Evolutionary conservation across 2,329 filamentous ascomycete species (phyloP), one percentile per base, ranked within the genome.

Genomic region (Sporothrix inflata): DNA sequence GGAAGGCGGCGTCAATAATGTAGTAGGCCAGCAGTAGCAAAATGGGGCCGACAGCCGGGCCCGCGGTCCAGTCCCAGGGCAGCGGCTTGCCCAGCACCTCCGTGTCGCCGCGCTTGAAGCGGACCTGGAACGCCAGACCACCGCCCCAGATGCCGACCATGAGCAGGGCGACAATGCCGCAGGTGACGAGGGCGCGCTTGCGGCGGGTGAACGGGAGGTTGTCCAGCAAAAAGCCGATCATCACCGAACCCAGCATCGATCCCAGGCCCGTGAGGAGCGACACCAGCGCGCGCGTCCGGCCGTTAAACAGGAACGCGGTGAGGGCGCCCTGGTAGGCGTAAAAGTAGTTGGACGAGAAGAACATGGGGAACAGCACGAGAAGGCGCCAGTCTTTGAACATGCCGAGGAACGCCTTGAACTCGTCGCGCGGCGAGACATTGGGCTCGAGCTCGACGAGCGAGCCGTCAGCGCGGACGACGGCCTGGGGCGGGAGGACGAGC

Each of bases 321-420:
- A 70, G 34, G 21, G 53, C 68, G 34, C 70, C 92, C 75, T 93
- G 91, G 78, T 93, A 93, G 70, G 87, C 88, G 80, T 91, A 91
- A 81, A 93, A 93, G 90, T 90, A 92, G 79, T 93, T 93, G 78
- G 88, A 91, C 55, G 89, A 86, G 77, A 91, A 85, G 82, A 93
- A 93, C 88, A 93, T 91, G 76, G 91, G 91, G 82, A 92, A 93
- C 30, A 93, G 84, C 19, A 89, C 79, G 70, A 92, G 75, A 76
- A 93, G 90, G 79, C 89, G 91, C 21, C 85, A 85, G 76, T 93
- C 90, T 78, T 91, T 83, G 77, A 82, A 88, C 3, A 93, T 85
- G 71, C 91, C 91, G 8, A 86, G 2, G 4, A 66, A 66, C 7
- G 63, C 63, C 42, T 14, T 66, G 57, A 92, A 79, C 79, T 93